Conservation (phyloP, 208 protist genomes). For the Polymyxa betae region DNA sequence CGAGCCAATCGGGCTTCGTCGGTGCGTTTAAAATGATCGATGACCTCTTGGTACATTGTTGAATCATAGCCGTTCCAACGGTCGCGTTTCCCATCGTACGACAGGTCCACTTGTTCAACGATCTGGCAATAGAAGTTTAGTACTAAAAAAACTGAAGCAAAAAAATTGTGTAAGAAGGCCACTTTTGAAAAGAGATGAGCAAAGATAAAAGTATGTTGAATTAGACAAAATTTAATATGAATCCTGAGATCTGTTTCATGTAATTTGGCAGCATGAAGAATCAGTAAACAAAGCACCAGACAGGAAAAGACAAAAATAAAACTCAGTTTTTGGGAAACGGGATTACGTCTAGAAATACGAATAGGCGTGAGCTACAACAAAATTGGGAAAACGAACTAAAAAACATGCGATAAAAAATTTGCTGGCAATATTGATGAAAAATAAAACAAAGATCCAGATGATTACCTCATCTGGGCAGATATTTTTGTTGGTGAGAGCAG, state of each 20-base stretch:
- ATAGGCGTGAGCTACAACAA: no score
- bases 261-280: no score
- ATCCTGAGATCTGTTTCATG: background rate
- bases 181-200: conserved; percentile 65
- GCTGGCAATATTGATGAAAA: no score
- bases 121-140: conserved; percentile 54
- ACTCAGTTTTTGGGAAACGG: no score
- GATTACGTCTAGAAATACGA: no score
- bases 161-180: conserved; percentile 35
- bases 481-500: conserved; percentile 73
- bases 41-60: conserved; percentile 68
- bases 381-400: no score
- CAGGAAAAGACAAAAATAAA: no score
- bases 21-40: conserved; percentile 68
- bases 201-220: conserved; percentile 47
- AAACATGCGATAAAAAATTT: no score
- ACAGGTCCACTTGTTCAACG: conserved; percentile 34
- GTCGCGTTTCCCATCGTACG: conserved; percentile 82
- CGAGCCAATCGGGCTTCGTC: conserved; percentile 59
- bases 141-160: conserved; percentile 20
- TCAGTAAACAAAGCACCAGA: no score
- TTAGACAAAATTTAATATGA: conserved; percentile 3
- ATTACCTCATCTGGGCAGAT: conserved; percentile 76
- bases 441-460: no score
- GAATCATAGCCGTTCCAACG: conserved; percentile 83